Evolutionary conservation across 139 green algal species (phyloP), one percentile per base, ranked within the genome.

Genomic region (Prasinococcaceae sp.): DNA sequence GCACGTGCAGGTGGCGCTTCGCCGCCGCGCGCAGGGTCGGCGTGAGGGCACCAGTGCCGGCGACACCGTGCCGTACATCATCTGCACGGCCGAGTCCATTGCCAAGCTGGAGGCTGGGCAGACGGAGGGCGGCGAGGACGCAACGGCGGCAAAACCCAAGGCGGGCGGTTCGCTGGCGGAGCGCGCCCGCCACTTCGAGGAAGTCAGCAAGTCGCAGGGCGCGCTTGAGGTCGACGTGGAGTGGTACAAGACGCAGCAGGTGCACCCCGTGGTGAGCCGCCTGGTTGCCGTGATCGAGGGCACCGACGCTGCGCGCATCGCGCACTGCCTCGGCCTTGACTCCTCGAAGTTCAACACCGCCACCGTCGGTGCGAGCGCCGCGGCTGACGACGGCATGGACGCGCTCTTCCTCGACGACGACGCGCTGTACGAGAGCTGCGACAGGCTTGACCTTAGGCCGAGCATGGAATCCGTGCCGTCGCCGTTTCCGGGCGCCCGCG

Each of bases 11-110:
- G 86, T 95, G 30, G 89, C 90, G 2, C 43, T 95, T 46, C 67
- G 89, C 22, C 68, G 83, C 24, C 49, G 57, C 4, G 78, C 77
- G 10, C 61, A 65, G 0, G 80, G 81, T 39, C 84, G 82, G 61
- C 60, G 78, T 2, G 84, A 96, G 26, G 85, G 82, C 38, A 66
- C 76, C n/a, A 61, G 62, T 47, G 65, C 75, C 51, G 87, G 87
- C 5, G 85, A 97, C 52, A 93, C 85, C 2, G 83, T 98, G 53
- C 87, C 90, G 12, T 98, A 96, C 71, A 69, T 98, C 47, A 94
- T 98, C 50, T 94, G 82, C 69, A 51, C 81, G 6, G 61, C 84
- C 24, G 52, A 9, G 19, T 6, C 4, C 8, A 12, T 6, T 16
- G 30, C 35, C 14, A 41, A 10, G 12, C 12, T 41, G 10, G 14